These are phyloP conservation scores for Euryodendron excelsum DNA, from an alignment of 148 eudicot genomes.

Conservation along the genomic window DNA sequence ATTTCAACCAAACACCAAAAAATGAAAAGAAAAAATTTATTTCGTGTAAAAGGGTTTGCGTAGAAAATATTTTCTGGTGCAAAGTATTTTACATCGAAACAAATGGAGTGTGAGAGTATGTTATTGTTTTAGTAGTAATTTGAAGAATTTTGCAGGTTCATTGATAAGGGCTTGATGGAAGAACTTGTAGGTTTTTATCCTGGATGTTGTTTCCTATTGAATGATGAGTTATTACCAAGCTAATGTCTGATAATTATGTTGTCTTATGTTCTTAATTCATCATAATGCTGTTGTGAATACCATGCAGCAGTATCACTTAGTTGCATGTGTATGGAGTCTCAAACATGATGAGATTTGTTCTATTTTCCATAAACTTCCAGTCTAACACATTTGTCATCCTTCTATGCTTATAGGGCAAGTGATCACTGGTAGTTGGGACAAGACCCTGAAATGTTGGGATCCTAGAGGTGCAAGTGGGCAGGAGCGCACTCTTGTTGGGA, in stretches of 20 bases:
- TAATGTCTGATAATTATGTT: not conserved
- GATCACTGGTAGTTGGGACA: slow-evolving; percentile 98
- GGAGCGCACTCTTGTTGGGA: slow-evolving; percentile 85
- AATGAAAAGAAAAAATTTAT: too few relatives aligned
- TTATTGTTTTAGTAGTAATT: too few relatives aligned
- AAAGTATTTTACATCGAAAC: too few relatives aligned
- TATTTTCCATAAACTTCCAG: not conserved
- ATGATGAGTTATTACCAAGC: not conserved
- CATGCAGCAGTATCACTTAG: not conserved
- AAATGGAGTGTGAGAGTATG: too few relatives aligned
- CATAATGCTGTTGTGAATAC: not conserved
- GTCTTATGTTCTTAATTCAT: not conserved
- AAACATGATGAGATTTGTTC: not conserved
- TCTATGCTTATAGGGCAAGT: slow-evolving; percentile 71
- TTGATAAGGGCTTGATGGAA: not conserved
- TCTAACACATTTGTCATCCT: not conserved
- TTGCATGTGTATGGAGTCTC: not conserved
- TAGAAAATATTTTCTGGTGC: too few relatives aligned
- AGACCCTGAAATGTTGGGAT: slow-evolving; percentile 96
- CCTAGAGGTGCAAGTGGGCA: slow-evolving; percentile 95
- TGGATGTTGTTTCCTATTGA: not conserved
- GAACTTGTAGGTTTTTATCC: not conserved
- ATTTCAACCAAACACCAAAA: too few relatives aligned
- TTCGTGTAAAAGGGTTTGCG: too few relatives aligned
- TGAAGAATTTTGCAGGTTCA: not conserved